Base-by-base conservation (phyloP, 495 filamentous ascomycete species). In the Aspergillus steynii region DNA sequence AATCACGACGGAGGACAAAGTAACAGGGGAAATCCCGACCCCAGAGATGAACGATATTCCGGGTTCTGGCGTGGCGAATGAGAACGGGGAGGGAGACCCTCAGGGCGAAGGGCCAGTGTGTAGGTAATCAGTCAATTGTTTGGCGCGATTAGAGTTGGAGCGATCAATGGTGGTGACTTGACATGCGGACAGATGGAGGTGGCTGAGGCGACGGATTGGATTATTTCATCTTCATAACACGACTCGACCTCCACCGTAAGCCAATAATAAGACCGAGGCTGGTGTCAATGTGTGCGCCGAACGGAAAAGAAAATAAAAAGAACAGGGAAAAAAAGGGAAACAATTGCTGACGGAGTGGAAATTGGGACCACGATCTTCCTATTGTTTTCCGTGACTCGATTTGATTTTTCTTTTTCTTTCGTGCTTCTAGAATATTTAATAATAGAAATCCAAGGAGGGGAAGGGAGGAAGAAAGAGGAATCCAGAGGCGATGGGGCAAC, bases 371-470 rank as follows among this genome's bases (percentile, higher is more conserved):
- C 31, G 31, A 6, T 15, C 26, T 37, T 34, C 15, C 31, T 47
- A 86, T 67, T 84, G 84, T 66, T 85, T 86, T 53, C 88, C 25
- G 46, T 27, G 28, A 20, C 8, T 27, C 2, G 20, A 26, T 46
- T 56, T 47, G 2, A 5, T 29, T 29, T 50, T 32, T 57, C 48
- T 10, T 32, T 50, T 50, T 34, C 27, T 47, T 4, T 27, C 53
- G 34, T 46, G 42, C 34, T 55, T 34, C 46, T 55, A 34, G 20
- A 55, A 53, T 45, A 7, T 55, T 55, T 55, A 34, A 45, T 27
- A 55, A 55, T 45, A 46, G 34, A 47, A 42, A 42, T 42, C 10
- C 3, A 42, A 15, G 37, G 37, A 42, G 37, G 37, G 34, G 80
- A 15, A 92, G 71, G 2, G 86, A 91, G 52, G 20, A 50, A 49